Percentiles rank a stretch among this genome's conserved stretches.
phyloP scores from a whole-genome alignment of 2,329 filamentous ascomycete genomes.

The Trichoderma citrinoviride region DNA sequence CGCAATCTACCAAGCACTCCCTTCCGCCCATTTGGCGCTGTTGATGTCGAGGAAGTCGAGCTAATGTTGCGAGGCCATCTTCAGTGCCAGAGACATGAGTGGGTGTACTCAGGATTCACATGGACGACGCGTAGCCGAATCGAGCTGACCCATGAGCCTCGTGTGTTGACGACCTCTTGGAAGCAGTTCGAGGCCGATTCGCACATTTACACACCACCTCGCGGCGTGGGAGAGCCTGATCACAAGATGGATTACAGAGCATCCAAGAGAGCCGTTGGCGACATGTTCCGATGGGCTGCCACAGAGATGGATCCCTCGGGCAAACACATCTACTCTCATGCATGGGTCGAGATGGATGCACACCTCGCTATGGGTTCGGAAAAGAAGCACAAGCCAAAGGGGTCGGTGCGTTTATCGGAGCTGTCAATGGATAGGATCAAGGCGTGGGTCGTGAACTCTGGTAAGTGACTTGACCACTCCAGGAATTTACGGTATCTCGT shows the following conservation, averaged over 20 bases:
- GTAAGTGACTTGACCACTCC: not conserved
- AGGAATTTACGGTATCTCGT: not conserved
- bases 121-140: not conserved
- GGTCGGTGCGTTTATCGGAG: not conserved
- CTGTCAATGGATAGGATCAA: not conserved
- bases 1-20: not conserved
- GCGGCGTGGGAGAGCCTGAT: not conserved
- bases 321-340: slow-evolving; percentile 6
- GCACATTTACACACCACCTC: not conserved
- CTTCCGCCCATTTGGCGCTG: slow-evolving; percentile 6
- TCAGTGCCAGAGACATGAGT: not conserved
- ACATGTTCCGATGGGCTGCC: slow-evolving; percentile 9
- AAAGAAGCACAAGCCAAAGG: not conserved
- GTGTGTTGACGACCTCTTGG: not conserved
- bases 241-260: not conserved
- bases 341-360: not conserved
- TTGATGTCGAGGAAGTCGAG: slow-evolving; percentile 1
- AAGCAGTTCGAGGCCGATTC: not conserved
- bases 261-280: slow-evolving; percentile 3
- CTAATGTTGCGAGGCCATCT: not conserved
- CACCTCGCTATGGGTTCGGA: not conserved
- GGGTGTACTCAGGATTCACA: slow-evolving; percentile 2
- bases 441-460: not conserved
- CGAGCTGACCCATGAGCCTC: not conserved
- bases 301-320: slow-evolving; percentile 9